Percentiles rank a stretch among this genome's conserved stretches.
Conservation (phyloP, 176 grass and related monocot genomes). For the Ampelocalamus luodianensis region DNA sequence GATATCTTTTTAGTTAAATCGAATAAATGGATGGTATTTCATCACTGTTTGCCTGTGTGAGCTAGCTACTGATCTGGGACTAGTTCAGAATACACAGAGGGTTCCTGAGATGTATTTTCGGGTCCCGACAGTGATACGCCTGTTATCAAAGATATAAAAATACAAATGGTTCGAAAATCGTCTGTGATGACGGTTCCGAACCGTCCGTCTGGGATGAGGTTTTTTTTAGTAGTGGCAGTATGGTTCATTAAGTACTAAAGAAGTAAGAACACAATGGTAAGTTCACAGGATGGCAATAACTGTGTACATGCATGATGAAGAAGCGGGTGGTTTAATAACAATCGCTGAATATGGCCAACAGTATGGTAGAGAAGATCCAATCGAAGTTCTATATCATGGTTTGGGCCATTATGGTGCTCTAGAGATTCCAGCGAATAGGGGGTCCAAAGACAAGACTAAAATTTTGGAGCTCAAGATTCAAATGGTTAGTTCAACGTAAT, state of each 20-base stretch:
- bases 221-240: too few species aligned
- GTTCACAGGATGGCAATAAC: constrained; percentile 88
- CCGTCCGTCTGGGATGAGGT: too few species aligned
- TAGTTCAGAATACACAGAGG: too few species aligned
- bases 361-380: constrained; percentile 79
- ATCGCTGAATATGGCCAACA: constrained; percentile 96
- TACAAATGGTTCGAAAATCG: too few species aligned
- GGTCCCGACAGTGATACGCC: too few species aligned
- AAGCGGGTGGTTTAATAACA: constrained; percentile 73
- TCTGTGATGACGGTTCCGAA: too few species aligned
- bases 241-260: not conserved
- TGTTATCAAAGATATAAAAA: too few species aligned
- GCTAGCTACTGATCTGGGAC: too few species aligned
- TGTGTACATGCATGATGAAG: constrained; percentile 91
- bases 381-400: constrained; percentile 88
- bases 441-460: constrained; percentile 48
- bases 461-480: not conserved
- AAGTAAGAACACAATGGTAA: not conserved
- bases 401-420: constrained; percentile 98
- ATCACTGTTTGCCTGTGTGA: too few species aligned
- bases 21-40: too few species aligned
- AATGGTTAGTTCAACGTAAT: constrained; percentile 6
- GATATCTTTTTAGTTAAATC: too few species aligned
- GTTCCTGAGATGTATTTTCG: too few species aligned
- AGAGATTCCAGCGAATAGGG: constrained; percentile 52